phyloP scores from a whole-genome alignment of 805 yeast species.

The Metschnikowia cubensis region DNA sequence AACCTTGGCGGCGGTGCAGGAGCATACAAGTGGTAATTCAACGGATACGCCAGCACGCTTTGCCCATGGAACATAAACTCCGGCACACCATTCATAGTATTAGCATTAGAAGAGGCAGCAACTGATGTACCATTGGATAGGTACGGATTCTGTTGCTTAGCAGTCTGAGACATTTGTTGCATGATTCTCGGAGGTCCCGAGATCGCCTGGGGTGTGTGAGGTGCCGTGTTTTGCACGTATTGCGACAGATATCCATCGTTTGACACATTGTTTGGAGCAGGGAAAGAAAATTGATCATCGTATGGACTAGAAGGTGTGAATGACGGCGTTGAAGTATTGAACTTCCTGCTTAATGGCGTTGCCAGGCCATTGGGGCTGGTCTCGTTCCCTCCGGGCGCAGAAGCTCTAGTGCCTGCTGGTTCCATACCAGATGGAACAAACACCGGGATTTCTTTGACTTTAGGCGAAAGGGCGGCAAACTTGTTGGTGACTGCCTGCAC shows the following conservation, averaged over 20 bases:
- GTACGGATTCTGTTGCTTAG: constrained; percentile 23
- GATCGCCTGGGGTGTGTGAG: constrained; percentile 8
- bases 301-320: constrained; percentile 32
- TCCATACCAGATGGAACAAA: constrained; percentile 43
- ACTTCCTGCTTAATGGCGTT: constrained; percentile 20
- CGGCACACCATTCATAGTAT: constrained; percentile 7
- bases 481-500: constrained; percentile 29
- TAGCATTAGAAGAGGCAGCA: constrained; percentile 9
- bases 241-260: constrained; percentile 8
- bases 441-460: constrained; percentile 43
- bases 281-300: constrained; percentile 9
- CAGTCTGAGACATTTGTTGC: constrained; percentile 13
- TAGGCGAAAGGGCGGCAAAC: constrained; percentile 47
- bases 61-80: constrained; percentile 16
- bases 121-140: constrained; percentile 13
- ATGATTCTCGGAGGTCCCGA: constrained; percentile 7
- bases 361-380: constrained; percentile 11
- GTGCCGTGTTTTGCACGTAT: constrained; percentile 13
- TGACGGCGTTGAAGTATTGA: constrained; percentile 38
- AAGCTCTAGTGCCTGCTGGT: constrained; percentile 6
- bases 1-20: constrained; percentile 82
- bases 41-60: constrained; percentile 36
- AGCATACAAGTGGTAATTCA: constrained; percentile 85
- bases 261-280: constrained; percentile 1
- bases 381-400: constrained; percentile 6